Percentiles rank a stretch among this genome's conserved stretches.
phyloP scores from a whole-genome alignment of 495 filamentous ascomycete genomes.

The Cercophora newfieldiana region DNA sequence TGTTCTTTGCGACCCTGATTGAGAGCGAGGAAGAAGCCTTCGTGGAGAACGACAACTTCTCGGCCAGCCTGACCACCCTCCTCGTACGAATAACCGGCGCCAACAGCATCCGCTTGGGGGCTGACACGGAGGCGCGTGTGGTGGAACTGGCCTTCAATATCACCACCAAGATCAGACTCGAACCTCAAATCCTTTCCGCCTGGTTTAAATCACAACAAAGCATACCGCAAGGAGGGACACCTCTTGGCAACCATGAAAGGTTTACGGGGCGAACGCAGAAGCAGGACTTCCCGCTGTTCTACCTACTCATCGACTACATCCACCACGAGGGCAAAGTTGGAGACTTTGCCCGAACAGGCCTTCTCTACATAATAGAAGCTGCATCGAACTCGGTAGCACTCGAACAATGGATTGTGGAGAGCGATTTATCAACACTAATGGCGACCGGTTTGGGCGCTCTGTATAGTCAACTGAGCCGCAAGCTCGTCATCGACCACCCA shows the following conservation, averaged over 20 bases:
- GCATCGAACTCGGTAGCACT: slow-evolving; percentile 77
- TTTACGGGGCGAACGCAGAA: slow-evolving; percentile 86
- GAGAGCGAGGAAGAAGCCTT: slow-evolving; percentile 96
- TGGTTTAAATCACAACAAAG: slow-evolving; percentile 72
- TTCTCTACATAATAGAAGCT: slow-evolving; percentile 94
- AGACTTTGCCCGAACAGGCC: slow-evolving; percentile 94
- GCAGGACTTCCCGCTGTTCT: slow-evolving; percentile 94
- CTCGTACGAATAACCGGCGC: slow-evolving; percentile 65
- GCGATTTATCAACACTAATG: slow-evolving; percentile 95
- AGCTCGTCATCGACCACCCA: slow-evolving; percentile 62
- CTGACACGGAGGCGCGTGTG: slow-evolving; percentile 77
- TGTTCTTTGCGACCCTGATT: slow-evolving; percentile 83
- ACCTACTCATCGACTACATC: slow-evolving; percentile 91
- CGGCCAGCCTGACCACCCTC: slow-evolving; percentile 77
- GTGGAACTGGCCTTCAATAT: slow-evolving; percentile 93
- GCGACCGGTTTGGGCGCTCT: slow-evolving; percentile 91
- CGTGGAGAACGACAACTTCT: slow-evolving; percentile 79
- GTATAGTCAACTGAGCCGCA: slow-evolving; percentile 91
- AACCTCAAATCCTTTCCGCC: slow-evolving; percentile 76
- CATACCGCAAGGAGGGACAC: slow-evolving; percentile 45
- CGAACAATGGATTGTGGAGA: slow-evolving; percentile 95
- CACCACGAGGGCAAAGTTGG: slow-evolving; percentile 90
- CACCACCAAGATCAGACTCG: slow-evolving; percentile 88
- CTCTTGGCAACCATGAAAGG: slow-evolving; percentile 52
- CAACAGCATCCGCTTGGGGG: slow-evolving; percentile 59